A percentile compares a stretch with the other conserved stretches of the same genome.
Evolutionary conservation across 2,329 filamentous ascomycete genomes (phyloP).

Genomic region (Paecilomyces variotii): DNA sequence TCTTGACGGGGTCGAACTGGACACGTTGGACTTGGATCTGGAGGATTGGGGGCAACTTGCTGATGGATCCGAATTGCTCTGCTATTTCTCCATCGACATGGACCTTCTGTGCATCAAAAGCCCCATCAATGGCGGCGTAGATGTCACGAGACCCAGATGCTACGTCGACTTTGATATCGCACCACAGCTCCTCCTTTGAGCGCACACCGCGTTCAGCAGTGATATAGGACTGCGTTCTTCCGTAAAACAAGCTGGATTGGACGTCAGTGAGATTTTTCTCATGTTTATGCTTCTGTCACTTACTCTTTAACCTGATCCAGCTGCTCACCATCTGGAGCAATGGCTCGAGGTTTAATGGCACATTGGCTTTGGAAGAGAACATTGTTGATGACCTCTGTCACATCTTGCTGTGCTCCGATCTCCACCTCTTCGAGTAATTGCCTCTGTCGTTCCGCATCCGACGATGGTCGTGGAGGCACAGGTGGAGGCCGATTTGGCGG

Average conservation of each 20-base stretch:
- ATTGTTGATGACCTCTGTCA: slow-evolving; percentile 90
- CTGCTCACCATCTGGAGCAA: slow-evolving; percentile 65
- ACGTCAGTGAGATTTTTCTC: slow-evolving; percentile 4
- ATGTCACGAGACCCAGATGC: slow-evolving; percentile 56
- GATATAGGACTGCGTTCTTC: slow-evolving; percentile 37
- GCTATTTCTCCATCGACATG: slow-evolving; percentile 55
- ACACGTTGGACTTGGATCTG: slow-evolving; percentile 85
- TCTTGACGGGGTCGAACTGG: slow-evolving; percentile 57
- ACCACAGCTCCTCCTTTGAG: slow-evolving; percentile 50
- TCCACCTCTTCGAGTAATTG: slow-evolving; percentile 44
- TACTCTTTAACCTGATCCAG: slow-evolving; percentile 67
- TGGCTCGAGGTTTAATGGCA: slow-evolving; percentile 65
- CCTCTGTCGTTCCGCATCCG: slow-evolving; percentile 24
- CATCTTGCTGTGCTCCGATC: slow-evolving; percentile 76
- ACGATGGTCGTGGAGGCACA: slow-evolving; percentile 47
- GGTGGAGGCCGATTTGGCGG: slow-evolving; percentile 47
- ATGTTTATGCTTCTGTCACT: slow-evolving; percentile 17
- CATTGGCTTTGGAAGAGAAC: slow-evolving; percentile 86
- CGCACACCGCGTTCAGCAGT: slow-evolving; percentile 39
- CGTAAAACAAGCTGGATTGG: slow-evolving; percentile 41
- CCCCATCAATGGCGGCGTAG: slow-evolving; percentile 75
- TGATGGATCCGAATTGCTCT: slow-evolving; percentile 62
- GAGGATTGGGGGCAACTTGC: slow-evolving; percentile 70
- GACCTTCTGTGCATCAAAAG: slow-evolving; percentile 73
- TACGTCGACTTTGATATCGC: slow-evolving; percentile 56